Percentiles rank a stretch among this genome's conserved stretches.
These are phyloP conservation scores for Acanthamoeba divionensis DNA, from an alignment of 208 protist genomes.

Conservation along the genomic window DNA sequence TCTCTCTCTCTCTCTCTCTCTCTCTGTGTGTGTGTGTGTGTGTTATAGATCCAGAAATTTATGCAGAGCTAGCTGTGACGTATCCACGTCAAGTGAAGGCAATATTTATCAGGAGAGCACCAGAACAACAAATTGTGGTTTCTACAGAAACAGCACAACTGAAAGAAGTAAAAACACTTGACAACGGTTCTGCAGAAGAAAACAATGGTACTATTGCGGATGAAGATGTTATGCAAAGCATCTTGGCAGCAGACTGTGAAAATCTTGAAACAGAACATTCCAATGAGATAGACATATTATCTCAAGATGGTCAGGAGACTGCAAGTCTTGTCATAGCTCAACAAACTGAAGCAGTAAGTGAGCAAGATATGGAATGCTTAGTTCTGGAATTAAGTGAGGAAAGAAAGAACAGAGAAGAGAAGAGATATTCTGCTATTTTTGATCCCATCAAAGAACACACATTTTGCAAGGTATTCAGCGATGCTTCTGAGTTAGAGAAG, in stretches of 20 bases:
- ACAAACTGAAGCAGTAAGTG: too few species aligned
- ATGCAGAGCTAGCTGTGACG: neutral
- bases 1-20: neutral
- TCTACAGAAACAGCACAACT: neutral
- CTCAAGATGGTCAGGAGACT: neutral
- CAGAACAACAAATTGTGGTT: neutral
- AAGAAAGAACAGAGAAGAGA: neutral
- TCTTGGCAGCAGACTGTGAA: neutral
- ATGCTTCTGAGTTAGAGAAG: neutral
- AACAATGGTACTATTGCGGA: neutral
- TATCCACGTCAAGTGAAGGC: slow-evolving; percentile 37
- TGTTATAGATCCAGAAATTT: slow-evolving; percentile 27
- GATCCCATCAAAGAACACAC: slow-evolving; percentile 4
- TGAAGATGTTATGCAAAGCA: neutral
- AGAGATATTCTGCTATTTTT: neutral
- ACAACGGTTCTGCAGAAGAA: neutral
- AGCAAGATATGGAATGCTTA: neutral
- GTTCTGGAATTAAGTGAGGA: slow-evolving; percentile 31
- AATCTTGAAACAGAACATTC: neutral
- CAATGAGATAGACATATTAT: neutral
- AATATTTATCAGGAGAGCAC: slow-evolving; percentile 33
- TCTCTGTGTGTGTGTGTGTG: neutral
- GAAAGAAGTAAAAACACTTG: neutral
- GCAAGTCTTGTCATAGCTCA: neutral
- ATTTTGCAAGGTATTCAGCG: slow-evolving; percentile 22